A percentile compares a stretch with the other conserved stretches of the same genome.
Evolutionary conservation across 2,329 filamentous ascomycete genomes (phyloP).

Genomic region (Neonectria magnoliae): DNA sequence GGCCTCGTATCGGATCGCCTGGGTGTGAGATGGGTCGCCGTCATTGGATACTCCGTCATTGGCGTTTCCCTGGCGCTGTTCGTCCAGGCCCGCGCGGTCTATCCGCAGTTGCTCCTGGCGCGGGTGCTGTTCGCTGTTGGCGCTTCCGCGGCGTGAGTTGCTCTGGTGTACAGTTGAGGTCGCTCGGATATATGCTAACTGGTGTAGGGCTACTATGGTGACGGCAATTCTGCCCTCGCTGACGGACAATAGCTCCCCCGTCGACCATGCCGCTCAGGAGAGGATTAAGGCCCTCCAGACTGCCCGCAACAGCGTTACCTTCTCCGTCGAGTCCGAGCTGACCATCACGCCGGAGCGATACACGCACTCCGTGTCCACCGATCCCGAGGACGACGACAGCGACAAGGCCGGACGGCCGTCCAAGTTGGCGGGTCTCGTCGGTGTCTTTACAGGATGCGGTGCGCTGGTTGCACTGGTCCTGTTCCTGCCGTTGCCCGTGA

Average conservation of each 20-base stretch:
- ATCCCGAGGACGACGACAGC: constrained; percentile 38
- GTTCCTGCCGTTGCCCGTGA: constrained; percentile 88
- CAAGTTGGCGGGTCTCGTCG: constrained; percentile 85
- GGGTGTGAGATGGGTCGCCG: constrained; percentile 77
- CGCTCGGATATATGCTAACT: constrained; percentile 24
- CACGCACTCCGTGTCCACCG: constrained; percentile 49
- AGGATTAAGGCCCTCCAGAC: constrained; percentile 51
- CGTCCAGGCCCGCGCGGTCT: constrained; percentile 87
- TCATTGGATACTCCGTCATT: constrained; percentile 84
- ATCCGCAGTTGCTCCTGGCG: constrained; percentile 86
- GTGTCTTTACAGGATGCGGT: constrained; percentile 90
- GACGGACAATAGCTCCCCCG: constrained; percentile 60
- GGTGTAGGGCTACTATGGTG: constrained; percentile 84
- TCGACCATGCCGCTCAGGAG: constrained; percentile 36
- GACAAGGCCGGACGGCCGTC: constrained; percentile 58
- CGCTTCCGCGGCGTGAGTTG: constrained; percentile 81
- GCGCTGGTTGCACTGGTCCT: constrained; percentile 83
- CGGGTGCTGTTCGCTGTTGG: constrained; percentile 90
- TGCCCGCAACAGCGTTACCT: constrained; percentile 67
- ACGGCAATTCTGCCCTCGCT: constrained; percentile 87
- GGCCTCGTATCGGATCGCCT: constrained; percentile 80
- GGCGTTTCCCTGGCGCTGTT: constrained; percentile 80
- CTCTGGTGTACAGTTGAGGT: not conserved
- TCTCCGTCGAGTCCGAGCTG: constrained; percentile 77
- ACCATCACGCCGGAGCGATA: constrained; percentile 78